These are phyloP conservation scores for Ogataea hybrid DNA, from an alignment of 1,139 yeast species.

Conservation along the genomic window DNA sequence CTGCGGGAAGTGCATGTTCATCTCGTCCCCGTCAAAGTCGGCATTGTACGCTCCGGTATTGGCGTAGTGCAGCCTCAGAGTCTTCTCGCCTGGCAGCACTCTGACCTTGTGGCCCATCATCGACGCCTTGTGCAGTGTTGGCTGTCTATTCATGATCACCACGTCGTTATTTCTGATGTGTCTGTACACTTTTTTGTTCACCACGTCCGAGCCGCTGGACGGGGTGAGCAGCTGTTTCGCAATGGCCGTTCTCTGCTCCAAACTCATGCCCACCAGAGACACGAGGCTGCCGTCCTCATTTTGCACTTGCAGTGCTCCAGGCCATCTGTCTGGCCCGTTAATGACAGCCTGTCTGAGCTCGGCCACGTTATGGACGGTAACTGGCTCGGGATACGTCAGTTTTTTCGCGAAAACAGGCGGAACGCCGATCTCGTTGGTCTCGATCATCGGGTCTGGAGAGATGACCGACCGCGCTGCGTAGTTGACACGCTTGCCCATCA, in stretches of 20 bases:
- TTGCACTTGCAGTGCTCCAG: conserved; percentile 96
- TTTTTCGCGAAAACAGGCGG: conserved; percentile 98
- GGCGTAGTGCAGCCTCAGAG: conserved; percentile 94
- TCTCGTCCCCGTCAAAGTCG: conserved; percentile 99
- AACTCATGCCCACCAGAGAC: conserved; percentile 82
- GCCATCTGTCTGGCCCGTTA: conserved; percentile 98
- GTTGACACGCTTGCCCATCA: conserved; percentile 99
- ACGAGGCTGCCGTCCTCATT: conserved; percentile 92
- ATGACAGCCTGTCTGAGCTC: conserved; percentile 93
- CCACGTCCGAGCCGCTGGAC: conserved; percentile 41
- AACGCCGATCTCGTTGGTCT: conserved; percentile 96
- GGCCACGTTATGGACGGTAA: conserved; percentile 87
- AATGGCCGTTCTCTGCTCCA: conserved; percentile 93
- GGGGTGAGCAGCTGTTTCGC: conserved; percentile 96
- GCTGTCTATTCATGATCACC: conserved; percentile 98
- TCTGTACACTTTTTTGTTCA: conserved; percentile 90
- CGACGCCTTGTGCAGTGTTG: conserved; percentile 97
- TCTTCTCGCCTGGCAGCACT: conserved; percentile 96
- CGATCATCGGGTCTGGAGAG: conserved; percentile 98
- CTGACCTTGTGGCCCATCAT: conserved; percentile 99
- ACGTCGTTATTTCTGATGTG: conserved; percentile 95
- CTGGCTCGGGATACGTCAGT: conserved; percentile 97
- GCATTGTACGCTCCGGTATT: conserved; percentile 97
- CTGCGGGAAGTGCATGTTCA: conserved; percentile 99
- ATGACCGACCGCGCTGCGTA: conserved; percentile 99